These are phyloP conservation scores for Hordeum marinum DNA, from an alignment of 176 grass and related monocot species.

Conservation along the genomic window DNA sequence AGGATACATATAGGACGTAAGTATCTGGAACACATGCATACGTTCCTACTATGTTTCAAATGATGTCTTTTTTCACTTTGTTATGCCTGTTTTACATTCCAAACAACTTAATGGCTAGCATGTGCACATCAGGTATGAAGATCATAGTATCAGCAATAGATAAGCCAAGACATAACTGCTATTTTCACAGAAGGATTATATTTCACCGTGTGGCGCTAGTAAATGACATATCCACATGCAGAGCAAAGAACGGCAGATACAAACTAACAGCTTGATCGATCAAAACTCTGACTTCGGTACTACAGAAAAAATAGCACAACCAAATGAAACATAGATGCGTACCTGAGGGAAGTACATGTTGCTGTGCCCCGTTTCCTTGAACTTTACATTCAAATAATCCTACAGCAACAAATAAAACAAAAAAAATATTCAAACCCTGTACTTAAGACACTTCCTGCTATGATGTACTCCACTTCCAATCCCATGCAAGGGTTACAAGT, in stretches of 20 bases:
- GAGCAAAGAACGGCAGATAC: not conserved
- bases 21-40: not conserved
- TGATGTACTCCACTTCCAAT: not conserved
- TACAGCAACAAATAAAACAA: conserved; percentile 18
- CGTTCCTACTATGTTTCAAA: not conserved
- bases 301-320: not conserved
- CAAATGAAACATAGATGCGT: not conserved
- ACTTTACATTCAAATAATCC: conserved; percentile 97
- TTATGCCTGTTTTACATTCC: not conserved
- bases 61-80: not conserved
- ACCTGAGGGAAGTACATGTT: conserved; percentile 99
- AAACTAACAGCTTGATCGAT: not conserved
- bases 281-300: not conserved
- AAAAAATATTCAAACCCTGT: not conserved
- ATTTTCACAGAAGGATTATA: not conserved
- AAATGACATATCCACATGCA: not conserved
- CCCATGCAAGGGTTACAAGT: not conserved
- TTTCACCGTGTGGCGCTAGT: not conserved
- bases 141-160: not conserved
- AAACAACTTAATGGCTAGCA: not conserved
- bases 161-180: not conserved
- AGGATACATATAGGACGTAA: not conserved
- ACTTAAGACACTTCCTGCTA: not conserved
- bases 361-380: conserved; percentile 95
- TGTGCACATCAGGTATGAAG: not conserved